phyloP scores from a whole-genome alignment of 2,329 filamentous ascomycete species.

The Penicillium polonicum region DNA sequence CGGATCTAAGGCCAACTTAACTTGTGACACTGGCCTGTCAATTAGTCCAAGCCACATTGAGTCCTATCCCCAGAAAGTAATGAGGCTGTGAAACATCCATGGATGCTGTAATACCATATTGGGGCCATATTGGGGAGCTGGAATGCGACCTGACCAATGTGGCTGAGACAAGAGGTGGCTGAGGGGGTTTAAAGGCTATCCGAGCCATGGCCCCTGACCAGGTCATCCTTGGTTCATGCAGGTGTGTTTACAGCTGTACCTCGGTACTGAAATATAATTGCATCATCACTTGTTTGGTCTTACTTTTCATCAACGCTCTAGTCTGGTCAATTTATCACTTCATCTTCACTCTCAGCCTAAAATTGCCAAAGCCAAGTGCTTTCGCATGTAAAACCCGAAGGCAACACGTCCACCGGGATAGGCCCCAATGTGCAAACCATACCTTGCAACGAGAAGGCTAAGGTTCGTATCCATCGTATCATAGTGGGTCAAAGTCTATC shows the following conservation, averaged over 20 bases:
- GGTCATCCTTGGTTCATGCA: neutral
- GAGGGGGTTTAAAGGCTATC: neutral
- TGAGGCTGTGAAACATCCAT: neutral
- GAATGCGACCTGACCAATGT: neutral
- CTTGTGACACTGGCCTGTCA: neutral
- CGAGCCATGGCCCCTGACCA: neutral
- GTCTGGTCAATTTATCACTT: no score
- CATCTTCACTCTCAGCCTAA: no score
- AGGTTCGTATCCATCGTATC: neutral
- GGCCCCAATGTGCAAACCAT: no score
- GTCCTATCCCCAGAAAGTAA: neutral
- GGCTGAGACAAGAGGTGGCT: slow-evolving; percentile 5
- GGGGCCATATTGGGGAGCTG: neutral
- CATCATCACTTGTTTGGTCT: neutral
- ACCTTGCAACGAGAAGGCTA: no score
- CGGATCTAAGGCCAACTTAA: neutral
- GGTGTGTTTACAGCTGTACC: neutral
- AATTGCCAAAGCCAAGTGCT: no score
- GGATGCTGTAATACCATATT: neutral
- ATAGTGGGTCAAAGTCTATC: neutral
- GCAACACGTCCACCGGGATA: neutral
- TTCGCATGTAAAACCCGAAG: no score
- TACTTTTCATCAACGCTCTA: neutral
- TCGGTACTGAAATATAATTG: neutral
- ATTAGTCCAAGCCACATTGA: neutral